Conservation (phyloP, 2,329 filamentous ascomycete species). For the Dichotomopilus funicola region DNA sequence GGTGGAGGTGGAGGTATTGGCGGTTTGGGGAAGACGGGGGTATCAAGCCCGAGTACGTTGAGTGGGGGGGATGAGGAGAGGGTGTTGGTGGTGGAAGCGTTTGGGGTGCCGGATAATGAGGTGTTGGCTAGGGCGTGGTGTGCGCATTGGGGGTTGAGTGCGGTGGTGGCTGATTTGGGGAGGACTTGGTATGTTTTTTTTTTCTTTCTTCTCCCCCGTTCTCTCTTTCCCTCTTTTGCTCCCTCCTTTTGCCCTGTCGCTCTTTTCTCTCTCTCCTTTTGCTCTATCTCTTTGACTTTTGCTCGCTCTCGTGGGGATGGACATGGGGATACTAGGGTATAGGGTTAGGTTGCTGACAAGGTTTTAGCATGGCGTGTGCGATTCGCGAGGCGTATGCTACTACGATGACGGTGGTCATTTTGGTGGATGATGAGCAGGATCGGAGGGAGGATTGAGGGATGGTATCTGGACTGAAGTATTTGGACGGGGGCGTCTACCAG, state of each 20-base stretch:
- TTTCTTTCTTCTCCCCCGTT: conserved; percentile 1
- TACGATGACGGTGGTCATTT: conserved; percentile 64
- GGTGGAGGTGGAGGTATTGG: neutral
- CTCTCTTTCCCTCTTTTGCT: neutral
- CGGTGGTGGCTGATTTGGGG: conserved; percentile 61
- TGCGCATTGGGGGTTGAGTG: conserved; percentile 65
- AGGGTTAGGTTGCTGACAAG: no score
- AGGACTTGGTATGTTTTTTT: conserved; percentile 54
- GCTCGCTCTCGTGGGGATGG: no score
- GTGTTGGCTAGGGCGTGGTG: conserved; percentile 73
- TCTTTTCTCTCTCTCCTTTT: neutral
- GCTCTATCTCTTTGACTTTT: no score
- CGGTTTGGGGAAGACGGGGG: conserved; percentile 1
- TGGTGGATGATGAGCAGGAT: conserved; percentile 49
- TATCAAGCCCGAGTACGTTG: conserved; percentile 18
- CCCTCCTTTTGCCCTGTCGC: neutral
- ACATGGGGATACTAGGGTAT: no score
- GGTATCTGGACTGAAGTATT: no score
- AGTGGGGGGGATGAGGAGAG: conserved; percentile 47
- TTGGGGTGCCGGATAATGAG: conserved; percentile 68
- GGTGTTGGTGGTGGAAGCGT: conserved; percentile 65
- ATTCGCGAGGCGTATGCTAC: conserved; percentile 71
- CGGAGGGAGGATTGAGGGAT: conserved; percentile 34
- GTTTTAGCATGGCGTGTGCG: conserved; percentile 59
- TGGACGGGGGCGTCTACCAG: no score